These are phyloP conservation scores for Chytridiales sp. DNA, from an alignment of 371 early-diverging fungal species.

Conservation along the genomic window DNA sequence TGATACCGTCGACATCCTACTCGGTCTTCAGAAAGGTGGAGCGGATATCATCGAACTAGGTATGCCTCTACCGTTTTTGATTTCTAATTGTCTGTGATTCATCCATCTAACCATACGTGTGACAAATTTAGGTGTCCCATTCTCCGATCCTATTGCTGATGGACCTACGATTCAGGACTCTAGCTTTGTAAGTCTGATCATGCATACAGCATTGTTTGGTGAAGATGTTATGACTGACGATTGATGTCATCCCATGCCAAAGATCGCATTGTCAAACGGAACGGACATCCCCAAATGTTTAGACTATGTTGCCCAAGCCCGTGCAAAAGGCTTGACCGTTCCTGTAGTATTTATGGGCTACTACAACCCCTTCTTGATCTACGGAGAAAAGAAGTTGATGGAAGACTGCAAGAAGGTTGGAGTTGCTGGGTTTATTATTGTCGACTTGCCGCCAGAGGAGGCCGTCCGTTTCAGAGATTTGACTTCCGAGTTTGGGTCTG, in stretches of 20 bases:
- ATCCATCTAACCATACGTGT: neutral
- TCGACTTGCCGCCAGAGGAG: slow-evolving; percentile 97
- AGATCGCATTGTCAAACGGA: slow-evolving; percentile 75
- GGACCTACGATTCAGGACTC: slow-evolving; percentile 95
- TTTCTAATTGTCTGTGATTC: neutral
- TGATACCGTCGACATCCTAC: slow-evolving; percentile 76
- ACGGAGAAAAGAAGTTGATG: slow-evolving; percentile 84
- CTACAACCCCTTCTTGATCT: slow-evolving; percentile 92
- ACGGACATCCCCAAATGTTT: slow-evolving; percentile 80
- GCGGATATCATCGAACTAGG: slow-evolving; percentile 97
- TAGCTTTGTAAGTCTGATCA: slow-evolving; percentile 62
- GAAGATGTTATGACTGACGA: too few relatives aligned
- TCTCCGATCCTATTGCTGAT: slow-evolving; percentile 97
- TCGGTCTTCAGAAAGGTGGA: slow-evolving; percentile 87
- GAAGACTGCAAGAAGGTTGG: slow-evolving; percentile 79
- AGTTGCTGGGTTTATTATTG: slow-evolving; percentile 94
- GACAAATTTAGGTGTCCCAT: slow-evolving; percentile 75
- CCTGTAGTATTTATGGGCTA: slow-evolving; percentile 98
- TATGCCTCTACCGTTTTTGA: slow-evolving; percentile 25
- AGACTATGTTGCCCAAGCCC: slow-evolving; percentile 75
- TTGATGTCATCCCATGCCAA: slow-evolving; percentile 1
- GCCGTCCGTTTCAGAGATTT: slow-evolving; percentile 75
- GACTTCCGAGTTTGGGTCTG: slow-evolving; percentile 66
- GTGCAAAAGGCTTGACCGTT: slow-evolving; percentile 76
- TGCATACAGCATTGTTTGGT: neutral